Conservation (phyloP, 169 alveolate genomes). For the Plasmodium coatneyi region DNA sequence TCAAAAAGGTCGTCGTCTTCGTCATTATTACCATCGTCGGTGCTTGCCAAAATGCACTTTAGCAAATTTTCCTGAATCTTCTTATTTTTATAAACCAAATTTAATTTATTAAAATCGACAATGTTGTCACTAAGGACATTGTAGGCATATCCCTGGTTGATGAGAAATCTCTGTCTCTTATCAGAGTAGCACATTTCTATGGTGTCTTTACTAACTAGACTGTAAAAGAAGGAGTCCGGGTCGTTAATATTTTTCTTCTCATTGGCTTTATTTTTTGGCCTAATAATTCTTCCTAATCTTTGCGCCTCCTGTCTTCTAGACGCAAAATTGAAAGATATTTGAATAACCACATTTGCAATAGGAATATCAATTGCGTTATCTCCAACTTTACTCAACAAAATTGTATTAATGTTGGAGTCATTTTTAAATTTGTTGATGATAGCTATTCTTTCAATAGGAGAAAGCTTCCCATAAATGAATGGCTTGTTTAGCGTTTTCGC, state of each 20-base stretch:
- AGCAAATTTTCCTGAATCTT: constrained; percentile 83
- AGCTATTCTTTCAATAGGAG: constrained; percentile 92
- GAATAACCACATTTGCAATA: constrained; percentile 98
- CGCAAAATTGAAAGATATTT: constrained; percentile 97
- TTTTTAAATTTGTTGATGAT: constrained; percentile 93
- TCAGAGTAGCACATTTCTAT: constrained; percentile 97
- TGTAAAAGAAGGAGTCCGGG: constrained; percentile 96
- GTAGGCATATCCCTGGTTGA: constrained; percentile 94
- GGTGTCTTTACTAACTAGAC: constrained; percentile 97
- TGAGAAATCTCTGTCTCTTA: constrained; percentile 97
- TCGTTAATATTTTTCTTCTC: constrained; percentile 83
- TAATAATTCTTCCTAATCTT: constrained; percentile 98
- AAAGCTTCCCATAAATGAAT: constrained; percentile 92
- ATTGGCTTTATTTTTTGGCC: constrained; percentile 95
- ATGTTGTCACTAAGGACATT: constrained; percentile 83
- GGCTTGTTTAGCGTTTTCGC: constrained; percentile 93
- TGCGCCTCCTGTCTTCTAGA: constrained; percentile 99
- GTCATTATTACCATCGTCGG: constrained; percentile 82
- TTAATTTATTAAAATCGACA: constrained; percentile 79
- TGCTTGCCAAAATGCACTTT: constrained; percentile 78
- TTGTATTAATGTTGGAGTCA: constrained; percentile 84
- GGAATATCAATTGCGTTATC: constrained; percentile 99
- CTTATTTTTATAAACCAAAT: constrained; percentile 78
- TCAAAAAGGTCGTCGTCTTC: constrained; percentile 80
- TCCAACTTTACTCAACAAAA: constrained; percentile 98